These are phyloP conservation scores for Salmacisia buchloeana DNA, from an alignment of 1,284 basidiomycete species.

Conservation along the genomic window DNA sequence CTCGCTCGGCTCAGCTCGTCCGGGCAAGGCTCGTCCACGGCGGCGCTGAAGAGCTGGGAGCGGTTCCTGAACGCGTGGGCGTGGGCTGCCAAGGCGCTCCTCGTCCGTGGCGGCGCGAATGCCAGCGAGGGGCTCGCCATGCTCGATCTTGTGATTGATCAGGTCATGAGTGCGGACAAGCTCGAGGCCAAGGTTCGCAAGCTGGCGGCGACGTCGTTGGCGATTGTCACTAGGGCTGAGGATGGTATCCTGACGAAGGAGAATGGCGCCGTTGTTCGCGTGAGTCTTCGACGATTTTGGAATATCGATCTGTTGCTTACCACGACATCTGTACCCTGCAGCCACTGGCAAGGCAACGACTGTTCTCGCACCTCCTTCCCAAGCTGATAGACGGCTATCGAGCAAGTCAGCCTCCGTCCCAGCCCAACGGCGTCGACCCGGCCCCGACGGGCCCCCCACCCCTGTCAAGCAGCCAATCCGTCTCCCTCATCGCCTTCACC, in stretches of 20 bases:
- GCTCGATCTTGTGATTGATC: conserved; percentile 26
- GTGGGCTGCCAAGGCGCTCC: conserved; percentile 33
- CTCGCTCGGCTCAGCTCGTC: conserved; percentile 8
- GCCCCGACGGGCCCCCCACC: conserved; percentile 1
- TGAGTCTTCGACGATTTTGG: background rate
- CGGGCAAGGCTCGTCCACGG: too few species aligned
- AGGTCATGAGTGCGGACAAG: conserved; percentile 24
- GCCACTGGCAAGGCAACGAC: conserved; percentile 67
- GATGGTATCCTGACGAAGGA: conserved; percentile 20
- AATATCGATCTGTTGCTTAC: background rate
- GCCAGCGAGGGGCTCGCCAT: conserved; percentile 17
- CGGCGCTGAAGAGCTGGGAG: background rate
- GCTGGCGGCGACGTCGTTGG: conserved; percentile 15
- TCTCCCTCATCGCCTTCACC: conserved; percentile 77
- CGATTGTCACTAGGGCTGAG: conserved; percentile 25
- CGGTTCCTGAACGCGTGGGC: conserved; percentile 29
- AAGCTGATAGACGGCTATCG: conserved; percentile 63
- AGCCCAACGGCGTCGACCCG: conserved; percentile 7
- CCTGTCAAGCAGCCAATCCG: conserved; percentile 39
- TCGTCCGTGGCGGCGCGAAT: conserved; percentile 24
- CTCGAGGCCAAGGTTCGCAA: conserved; percentile 11
- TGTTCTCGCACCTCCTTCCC: conserved; percentile 70
- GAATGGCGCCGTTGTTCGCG: conserved; percentile 11
- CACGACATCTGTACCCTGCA: conserved; percentile 17
- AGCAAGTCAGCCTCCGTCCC: background rate